phyloP scores from a whole-genome alignment of 805 yeast genomes.

The Starmera quercuum region DNA sequence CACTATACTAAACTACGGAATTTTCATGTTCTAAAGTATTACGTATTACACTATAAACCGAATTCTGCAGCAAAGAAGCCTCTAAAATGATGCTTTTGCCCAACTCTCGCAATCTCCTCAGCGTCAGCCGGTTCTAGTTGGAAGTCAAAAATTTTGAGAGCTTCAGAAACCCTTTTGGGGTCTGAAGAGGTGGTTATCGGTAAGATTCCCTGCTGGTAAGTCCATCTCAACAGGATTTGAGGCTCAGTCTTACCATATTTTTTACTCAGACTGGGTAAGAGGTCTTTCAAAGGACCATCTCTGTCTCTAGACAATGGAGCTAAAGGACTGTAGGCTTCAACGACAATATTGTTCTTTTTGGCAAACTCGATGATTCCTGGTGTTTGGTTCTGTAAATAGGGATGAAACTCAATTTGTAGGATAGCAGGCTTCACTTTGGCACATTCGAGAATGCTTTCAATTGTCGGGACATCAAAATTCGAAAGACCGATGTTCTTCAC shows the following conservation, averaged over 20 bases:
- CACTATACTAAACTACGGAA: too few relatives aligned
- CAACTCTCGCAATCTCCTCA: constrained; percentile 27
- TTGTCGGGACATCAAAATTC: constrained; percentile 46
- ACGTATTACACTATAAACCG: too few relatives aligned
- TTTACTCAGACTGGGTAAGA: constrained; percentile 30
- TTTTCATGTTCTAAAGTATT: too few relatives aligned
- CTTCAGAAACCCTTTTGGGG: constrained; percentile 42
- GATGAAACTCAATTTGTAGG: constrained; percentile 64
- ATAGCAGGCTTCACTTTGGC: constrained; percentile 46
- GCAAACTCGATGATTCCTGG: constrained; percentile 47
- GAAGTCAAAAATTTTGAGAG: constrained; percentile 46
- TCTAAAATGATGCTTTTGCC: constrained; percentile 21
- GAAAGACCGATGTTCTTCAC: constrained; percentile 64
- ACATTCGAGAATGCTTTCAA: constrained; percentile 33
- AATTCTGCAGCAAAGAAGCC: too few relatives aligned
- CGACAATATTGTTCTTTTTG: constrained; percentile 34
- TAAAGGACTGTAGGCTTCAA: constrained; percentile 61
- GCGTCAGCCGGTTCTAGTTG: constrained; percentile 41
- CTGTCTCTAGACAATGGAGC: constrained; percentile 46
- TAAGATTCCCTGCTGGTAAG: constrained; percentile 47
- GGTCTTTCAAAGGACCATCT: constrained; percentile 29
- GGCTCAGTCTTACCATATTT: constrained; percentile 49
- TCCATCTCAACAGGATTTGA: constrained; percentile 60
- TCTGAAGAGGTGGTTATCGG: constrained; percentile 63
- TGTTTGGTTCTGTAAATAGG: constrained; percentile 58